A percentile compares a stretch with the other conserved stretches of the same genome.
Evolutionary conservation across 495 filamentous ascomycete genomes (phyloP).

Genomic region (Penicillium arizonense): DNA sequence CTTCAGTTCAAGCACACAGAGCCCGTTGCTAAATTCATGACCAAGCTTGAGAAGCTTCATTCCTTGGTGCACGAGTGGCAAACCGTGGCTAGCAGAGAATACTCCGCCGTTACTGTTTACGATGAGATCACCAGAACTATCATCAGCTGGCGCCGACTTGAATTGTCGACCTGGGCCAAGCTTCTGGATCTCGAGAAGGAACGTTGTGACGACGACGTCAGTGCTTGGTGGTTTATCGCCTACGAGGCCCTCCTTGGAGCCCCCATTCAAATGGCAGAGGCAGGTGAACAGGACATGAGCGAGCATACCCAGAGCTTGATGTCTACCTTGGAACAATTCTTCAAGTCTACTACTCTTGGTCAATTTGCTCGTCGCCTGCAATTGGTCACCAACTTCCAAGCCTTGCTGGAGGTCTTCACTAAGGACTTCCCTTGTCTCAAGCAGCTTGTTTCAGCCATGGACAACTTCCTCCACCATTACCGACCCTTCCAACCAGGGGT

Average conservation of each 20-base stretch:
- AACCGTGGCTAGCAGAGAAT: slow-evolving; percentile 76
- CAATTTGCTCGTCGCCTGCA: slow-evolving; percentile 73
- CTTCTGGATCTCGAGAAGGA: slow-evolving; percentile 83
- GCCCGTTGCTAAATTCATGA: slow-evolving; percentile 80
- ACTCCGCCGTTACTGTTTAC: slow-evolving; percentile 64
- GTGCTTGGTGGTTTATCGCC: slow-evolving; percentile 94
- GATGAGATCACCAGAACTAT: slow-evolving; percentile 73
- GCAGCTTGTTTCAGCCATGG: slow-evolving; percentile 55
- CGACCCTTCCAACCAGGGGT: slow-evolving; percentile 64
- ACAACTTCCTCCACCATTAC: slow-evolving; percentile 76
- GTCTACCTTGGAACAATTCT: slow-evolving; percentile 69
- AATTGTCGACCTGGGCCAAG: slow-evolving; percentile 86
- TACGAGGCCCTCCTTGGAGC: slow-evolving; percentile 83
- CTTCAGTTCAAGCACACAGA: slow-evolving; percentile 75
- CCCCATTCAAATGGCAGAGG: slow-evolving; percentile 60
- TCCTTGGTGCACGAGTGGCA: slow-evolving; percentile 88
- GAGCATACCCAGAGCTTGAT: slow-evolving; percentile 66
- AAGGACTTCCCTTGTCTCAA: slow-evolving; percentile 53
- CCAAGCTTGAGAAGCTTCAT: slow-evolving; percentile 81
- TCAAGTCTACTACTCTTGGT: slow-evolving; percentile 69
- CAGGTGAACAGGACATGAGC: slow-evolving; percentile 52
- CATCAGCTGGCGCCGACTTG: slow-evolving; percentile 83
- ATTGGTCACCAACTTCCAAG: slow-evolving; percentile 69
- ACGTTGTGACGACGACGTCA: slow-evolving; percentile 70
- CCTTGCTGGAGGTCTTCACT: slow-evolving; percentile 46